Percentiles rank a stretch among this genome's conserved stretches.
These are phyloP conservation scores for Grosmannia serpens DNA, from an alignment of 2,329 filamentous ascomycete genomes.

Conservation along the genomic window DNA sequence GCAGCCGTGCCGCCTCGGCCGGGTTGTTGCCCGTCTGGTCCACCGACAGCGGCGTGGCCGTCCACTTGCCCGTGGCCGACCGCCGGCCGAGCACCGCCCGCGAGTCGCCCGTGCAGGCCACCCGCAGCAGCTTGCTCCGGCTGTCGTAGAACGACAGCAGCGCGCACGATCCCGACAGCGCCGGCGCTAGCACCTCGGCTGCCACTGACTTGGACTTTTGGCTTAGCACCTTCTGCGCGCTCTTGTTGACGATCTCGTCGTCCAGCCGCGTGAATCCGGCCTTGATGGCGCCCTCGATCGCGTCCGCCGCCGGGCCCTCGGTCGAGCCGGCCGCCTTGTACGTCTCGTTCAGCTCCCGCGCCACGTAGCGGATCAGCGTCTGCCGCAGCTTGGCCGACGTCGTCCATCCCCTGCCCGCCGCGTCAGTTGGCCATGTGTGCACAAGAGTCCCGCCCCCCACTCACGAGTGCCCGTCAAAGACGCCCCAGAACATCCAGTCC, in stretches of 20 bases:
- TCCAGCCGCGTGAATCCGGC: conserved; percentile 80
- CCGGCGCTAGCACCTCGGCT: conserved; percentile 83
- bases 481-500: conserved; percentile 99
- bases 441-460: too few relatives aligned
- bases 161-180: conserved; percentile 92
- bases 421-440: too few relatives aligned
- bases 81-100: conserved; percentile 82
- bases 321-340: conserved; percentile 58
- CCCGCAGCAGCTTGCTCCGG: conserved; percentile 72
- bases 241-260: conserved; percentile 88
- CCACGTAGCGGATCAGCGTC: conserved; percentile 83
- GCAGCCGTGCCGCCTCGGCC: conserved; percentile 71
- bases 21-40: conserved; percentile 90
- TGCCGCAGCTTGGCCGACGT: conserved; percentile 94
- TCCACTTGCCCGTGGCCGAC: conserved; percentile 75
- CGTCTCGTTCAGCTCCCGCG: conserved; percentile 81
- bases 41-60: conserved; percentile 74
- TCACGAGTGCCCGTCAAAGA: conserved; percentile 94
- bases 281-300: conserved; percentile 87
- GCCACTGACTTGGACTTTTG: conserved; percentile 82
- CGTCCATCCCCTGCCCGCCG: conserved; percentile 89
- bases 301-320: conserved; percentile 60
- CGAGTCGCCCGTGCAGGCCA: conserved; percentile 94
- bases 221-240: conserved; percentile 82
- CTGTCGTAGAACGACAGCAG: conserved; percentile 94